Percentiles rank a stretch among this genome's conserved stretches.
These are phyloP conservation scores for Mucuna pruriens DNA, from an alignment of 306 rosid genomes.

Conservation along the genomic window DNA sequence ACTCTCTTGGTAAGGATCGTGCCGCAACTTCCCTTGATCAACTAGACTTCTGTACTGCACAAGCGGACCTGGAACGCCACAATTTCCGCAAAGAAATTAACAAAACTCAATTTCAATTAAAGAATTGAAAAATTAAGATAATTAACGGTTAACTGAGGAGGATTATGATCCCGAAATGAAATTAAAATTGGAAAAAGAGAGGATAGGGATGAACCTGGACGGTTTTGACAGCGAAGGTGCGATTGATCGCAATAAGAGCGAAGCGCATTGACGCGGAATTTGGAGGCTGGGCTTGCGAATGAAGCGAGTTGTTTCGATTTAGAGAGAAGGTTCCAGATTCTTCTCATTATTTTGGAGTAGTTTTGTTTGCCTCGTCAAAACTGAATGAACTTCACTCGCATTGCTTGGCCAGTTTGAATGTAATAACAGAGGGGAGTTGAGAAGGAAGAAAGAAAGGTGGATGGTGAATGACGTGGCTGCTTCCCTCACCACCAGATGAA, in stretches of 20 bases:
- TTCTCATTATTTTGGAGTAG: conserved; percentile 45
- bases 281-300: conserved; percentile 30
- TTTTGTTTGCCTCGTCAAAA: neutral
- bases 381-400: neutral
- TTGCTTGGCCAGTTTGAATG: neutral
- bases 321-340: conserved; percentile 40
- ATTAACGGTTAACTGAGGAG: neutral
- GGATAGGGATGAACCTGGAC: conserved; percentile 50
- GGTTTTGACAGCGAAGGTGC: conserved; percentile 36
- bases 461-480: conserved; percentile 57
- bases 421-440: neutral
- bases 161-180: neutral
- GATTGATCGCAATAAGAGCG: conserved; percentile 55
- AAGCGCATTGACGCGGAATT: conserved; percentile 36
- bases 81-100: neutral
- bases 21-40: conserved; percentile 77
- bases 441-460: neutral
- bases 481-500: conserved; percentile 38
- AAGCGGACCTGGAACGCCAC: conserved; percentile 64
- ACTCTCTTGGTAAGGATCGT: conserved; percentile 82
- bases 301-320: conserved; percentile 38
- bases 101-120: neutral
- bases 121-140: neutral
- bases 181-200: neutral
- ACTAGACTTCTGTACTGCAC: conserved; percentile 66